Base-by-base conservation (phyloP, 306 rosid genomes). In the Alnus rubra region DNA sequence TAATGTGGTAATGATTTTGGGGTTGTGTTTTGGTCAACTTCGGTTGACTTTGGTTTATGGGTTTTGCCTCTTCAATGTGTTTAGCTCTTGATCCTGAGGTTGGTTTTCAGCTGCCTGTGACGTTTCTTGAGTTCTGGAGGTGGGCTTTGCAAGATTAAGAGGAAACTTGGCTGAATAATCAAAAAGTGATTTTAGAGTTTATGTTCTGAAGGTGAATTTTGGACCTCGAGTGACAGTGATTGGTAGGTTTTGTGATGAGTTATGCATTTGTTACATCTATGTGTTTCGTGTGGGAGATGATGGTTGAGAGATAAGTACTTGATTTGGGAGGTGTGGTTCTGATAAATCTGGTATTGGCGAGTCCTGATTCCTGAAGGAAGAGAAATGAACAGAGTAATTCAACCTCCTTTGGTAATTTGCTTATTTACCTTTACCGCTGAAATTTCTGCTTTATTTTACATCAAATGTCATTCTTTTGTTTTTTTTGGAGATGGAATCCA, bases 371-470 rank as follows among this genome's bases (percentile, higher is more conserved):
- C 28, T 79, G n/a, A 67, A 78, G 49, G 37, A 15, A 49, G 82
- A 54, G 74, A 77, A 76, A 92, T 92, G 97, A 96, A 92, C 82
- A 90, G 93, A 83, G 79, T 89, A 86, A 82, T 92, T 78, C 97
- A 92, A 73, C 96, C 97, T 68, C 97, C 97, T 81, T 64, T 92
- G 93, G 97, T 92, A 90, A 85, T 82, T 82, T 81, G 18, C 60
- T 82, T 59, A 51, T 58, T 50, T 5, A 1, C 14, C 73, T 73
- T 73, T 72, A 42, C 74, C 28, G 60, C 45, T 8, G 0, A 51
- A 54, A 74, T 44, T 23, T 63, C 45, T 56, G 52, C 70, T 31
- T 31, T 79, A 74, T 31, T 82, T 86, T 37, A 31, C 76, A 42
- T 53, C 82, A 44, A 74, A 62, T 49, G 79, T 72, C 78, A 33